A percentile compares a stretch with the other conserved stretches of the same genome.
phyloP scores from a whole-genome alignment of 1,284 basidiomycete species.

The Coniferiporia sulphurascens region DNA sequence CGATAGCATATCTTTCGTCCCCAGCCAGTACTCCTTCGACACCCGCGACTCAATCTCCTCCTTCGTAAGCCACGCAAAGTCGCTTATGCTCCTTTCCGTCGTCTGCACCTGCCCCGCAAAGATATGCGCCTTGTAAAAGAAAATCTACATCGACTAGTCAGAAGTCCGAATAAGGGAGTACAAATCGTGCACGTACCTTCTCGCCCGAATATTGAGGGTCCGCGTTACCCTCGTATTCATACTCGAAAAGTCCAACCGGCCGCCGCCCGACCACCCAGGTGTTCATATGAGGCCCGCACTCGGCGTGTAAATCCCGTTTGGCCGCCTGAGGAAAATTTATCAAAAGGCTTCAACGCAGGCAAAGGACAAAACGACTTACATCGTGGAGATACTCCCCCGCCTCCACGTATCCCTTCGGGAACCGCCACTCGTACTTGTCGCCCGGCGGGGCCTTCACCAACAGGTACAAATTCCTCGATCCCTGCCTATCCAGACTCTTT shows the following conservation, averaged over 20 bases:
- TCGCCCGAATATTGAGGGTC: conserved; percentile 7
- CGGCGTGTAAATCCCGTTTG: conserved; percentile 54
- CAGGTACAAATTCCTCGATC: conserved; percentile 84
- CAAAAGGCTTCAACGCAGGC: not conserved
- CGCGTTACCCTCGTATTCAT: conserved; percentile 28
- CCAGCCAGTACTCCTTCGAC: conserved; percentile 65
- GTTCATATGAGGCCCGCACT: conserved; percentile 75
- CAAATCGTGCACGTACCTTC: conserved; percentile 12
- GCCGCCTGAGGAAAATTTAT: conserved; percentile 49
- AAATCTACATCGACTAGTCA: conserved; percentile 32
- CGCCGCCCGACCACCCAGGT: conserved; percentile 76
- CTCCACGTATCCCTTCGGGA: conserved; percentile 68
- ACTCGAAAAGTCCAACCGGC: conserved; percentile 66
- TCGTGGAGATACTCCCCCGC: conserved; percentile 67
- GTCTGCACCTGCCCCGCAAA: conserved; percentile 71
- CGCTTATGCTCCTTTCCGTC: conserved; percentile 47
- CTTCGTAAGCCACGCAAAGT: conserved; percentile 89
- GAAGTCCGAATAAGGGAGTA: not conserved
- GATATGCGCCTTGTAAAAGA: conserved; percentile 84
- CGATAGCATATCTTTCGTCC: conserved; percentile 76
- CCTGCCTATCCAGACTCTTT: conserved; percentile 75
- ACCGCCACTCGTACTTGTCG: conserved; percentile 67
- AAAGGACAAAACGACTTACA: conserved; percentile 34
- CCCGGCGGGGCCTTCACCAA: conserved; percentile 55
- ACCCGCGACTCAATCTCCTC: conserved; percentile 74